Evolutionary conservation across 257 asterid genomes (phyloP).

Genomic region (Lycium barbarum): DNA sequence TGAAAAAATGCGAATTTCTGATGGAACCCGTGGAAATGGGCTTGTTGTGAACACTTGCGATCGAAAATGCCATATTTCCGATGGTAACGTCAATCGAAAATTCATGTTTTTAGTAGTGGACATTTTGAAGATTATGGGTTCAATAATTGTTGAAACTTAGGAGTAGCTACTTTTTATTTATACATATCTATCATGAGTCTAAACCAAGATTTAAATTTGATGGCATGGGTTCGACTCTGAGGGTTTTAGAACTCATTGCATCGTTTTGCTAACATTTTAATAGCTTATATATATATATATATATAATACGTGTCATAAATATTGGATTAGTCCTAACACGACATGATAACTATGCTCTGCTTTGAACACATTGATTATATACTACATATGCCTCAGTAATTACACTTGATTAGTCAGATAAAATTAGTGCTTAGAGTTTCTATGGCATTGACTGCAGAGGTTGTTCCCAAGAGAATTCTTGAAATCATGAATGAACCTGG

Average conservation of each 20-base stretch:
- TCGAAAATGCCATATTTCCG: too few species aligned
- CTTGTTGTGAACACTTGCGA: too few species aligned
- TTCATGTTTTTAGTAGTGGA: too few species aligned
- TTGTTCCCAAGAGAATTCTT: conserved; percentile 34
- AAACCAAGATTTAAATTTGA: too few species aligned
- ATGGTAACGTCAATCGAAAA: too few species aligned
- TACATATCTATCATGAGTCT: too few species aligned
- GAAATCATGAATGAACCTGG: conserved; percentile 32
- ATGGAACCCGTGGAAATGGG: too few species aligned
- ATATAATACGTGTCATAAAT: not conserved
- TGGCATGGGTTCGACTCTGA: not conserved
- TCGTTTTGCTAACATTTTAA: not conserved
- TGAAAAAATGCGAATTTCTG: too few species aligned
- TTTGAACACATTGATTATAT: not conserved
- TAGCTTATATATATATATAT: not conserved
- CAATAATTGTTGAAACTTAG: not conserved
- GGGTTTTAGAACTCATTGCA: not conserved
- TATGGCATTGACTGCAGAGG: conserved; percentile 13
- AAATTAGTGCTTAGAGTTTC: not conserved
- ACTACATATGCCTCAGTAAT: not conserved
- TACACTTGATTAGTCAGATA: not conserved
- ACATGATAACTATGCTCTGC: not conserved
- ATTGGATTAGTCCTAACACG: not conserved
- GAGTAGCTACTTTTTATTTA: too few species aligned
- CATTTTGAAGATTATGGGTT: not conserved